These are phyloP conservation scores for Blumeria graminis DNA, from an alignment of 2,329 filamentous ascomycete genomes.

Conservation along the genomic window DNA sequence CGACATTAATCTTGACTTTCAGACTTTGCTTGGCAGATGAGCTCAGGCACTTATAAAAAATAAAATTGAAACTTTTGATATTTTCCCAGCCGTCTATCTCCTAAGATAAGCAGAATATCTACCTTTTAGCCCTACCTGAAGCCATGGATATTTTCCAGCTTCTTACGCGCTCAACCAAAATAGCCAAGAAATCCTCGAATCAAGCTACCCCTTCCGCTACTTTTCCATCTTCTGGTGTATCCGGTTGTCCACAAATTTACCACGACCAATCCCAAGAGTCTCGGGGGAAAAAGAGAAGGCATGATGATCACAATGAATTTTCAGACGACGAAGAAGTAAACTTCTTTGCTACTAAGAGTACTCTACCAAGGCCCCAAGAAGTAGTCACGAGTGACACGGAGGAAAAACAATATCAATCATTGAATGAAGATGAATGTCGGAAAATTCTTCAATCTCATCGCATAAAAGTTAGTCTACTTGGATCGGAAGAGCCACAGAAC, in stretches of 20 bases:
- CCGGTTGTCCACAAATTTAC: conserved; percentile 44
- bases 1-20: no score
- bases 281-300: conserved; percentile 30
- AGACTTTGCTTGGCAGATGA: no score
- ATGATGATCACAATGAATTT: conserved; percentile 15
- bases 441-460: conserved; percentile 56
- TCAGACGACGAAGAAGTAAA: conserved; percentile 21
- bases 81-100: no score
- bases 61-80: no score
- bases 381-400: neutral
- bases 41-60: no score
- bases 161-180: conserved; percentile 44
- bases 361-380: conserved; percentile 8
- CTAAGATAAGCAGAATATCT: no score
- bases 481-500: conserved; percentile 19
- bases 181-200: conserved; percentile 14
- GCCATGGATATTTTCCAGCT: conserved; percentile 42
- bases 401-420: conserved; percentile 8
- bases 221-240: conserved; percentile 39
- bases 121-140: no score
- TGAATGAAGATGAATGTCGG: conserved; percentile 49
- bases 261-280: conserved; percentile 25
- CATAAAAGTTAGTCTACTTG: conserved; percentile 62
- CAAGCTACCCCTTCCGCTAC: conserved; percentile 13
- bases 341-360: conserved; percentile 30